Evolutionary conservation across 2,329 filamentous ascomycete genomes (phyloP).

Genomic region (Clathrospora elynae): DNA sequence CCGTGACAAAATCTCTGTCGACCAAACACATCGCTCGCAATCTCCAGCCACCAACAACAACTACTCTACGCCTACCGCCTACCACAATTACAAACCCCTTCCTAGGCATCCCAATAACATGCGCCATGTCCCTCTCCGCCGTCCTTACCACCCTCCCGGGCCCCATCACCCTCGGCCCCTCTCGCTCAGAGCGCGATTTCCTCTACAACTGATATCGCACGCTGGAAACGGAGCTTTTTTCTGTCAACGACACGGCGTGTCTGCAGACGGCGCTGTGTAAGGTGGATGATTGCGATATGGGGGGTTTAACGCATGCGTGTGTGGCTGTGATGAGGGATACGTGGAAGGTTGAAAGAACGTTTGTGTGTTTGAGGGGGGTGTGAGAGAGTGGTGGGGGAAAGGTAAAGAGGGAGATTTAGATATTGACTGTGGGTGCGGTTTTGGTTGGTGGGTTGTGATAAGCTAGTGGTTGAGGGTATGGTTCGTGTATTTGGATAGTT

Average conservation of each 20-base stretch:
- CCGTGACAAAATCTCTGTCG: too few relatives aligned
- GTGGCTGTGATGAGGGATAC: not conserved
- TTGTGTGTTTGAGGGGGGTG: not conserved
- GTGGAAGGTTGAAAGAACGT: not conserved
- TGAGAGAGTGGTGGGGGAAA: not conserved
- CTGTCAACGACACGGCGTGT: slow-evolving; percentile 1
- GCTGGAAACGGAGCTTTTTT: not conserved
- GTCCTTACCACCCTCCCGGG: not conserved
- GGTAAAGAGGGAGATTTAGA: too few relatives aligned
- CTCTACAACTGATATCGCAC: slow-evolving; percentile 1
- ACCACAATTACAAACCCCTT: too few relatives aligned
- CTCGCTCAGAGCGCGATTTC: slow-evolving; percentile 1
- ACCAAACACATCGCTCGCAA: too few relatives aligned
- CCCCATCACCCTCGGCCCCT: slow-evolving; percentile 6
- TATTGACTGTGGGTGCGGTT: too few relatives aligned
- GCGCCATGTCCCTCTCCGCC: not conserved
- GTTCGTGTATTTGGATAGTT: too few relatives aligned
- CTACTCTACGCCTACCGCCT: too few relatives aligned
- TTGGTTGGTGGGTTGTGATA: too few relatives aligned
- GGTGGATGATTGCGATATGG: not conserved
- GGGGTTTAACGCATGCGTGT: slow-evolving; percentile 1
- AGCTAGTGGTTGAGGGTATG: too few relatives aligned
- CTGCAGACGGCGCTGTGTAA: not conserved
- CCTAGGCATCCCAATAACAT: not conserved
- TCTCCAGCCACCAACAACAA: too few relatives aligned